These are phyloP conservation scores for Rhodotorula taiwanensis DNA, from an alignment of 768 basidiomycete species.

Conservation along the genomic window DNA sequence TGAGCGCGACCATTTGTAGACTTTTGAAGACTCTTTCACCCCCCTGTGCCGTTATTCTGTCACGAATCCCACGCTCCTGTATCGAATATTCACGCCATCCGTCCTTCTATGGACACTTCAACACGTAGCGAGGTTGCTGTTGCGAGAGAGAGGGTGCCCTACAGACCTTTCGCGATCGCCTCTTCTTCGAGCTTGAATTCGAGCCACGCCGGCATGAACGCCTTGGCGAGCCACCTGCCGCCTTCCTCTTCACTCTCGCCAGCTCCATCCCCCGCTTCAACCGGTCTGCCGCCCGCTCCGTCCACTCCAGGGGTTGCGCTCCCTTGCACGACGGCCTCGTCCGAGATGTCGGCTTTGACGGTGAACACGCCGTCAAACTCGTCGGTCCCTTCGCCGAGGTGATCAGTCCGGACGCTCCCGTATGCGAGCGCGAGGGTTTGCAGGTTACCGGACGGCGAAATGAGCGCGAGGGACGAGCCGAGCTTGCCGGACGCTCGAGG, in stretches of 20 bases:
- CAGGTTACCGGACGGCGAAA: background rate
- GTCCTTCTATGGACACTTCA: too few relatives aligned
- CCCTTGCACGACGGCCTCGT: background rate
- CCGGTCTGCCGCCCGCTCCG: background rate
- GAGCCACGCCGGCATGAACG: constrained; percentile 27
- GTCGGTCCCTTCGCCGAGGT: constrained; percentile 4
- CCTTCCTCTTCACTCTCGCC: constrained; percentile 27
- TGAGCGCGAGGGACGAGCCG: constrained; percentile 17
- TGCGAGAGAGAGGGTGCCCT: too few relatives aligned
- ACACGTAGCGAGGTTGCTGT: too few relatives aligned
- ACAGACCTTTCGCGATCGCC: constrained; percentile 10
- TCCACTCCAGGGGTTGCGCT: background rate
- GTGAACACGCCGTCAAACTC: constrained; percentile 10
- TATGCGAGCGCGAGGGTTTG: constrained; percentile 26
- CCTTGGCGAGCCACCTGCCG: constrained; percentile 31
- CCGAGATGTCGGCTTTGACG: constrained; percentile 1
- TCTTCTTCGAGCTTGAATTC: constrained; percentile 28
- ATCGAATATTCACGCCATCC: too few relatives aligned
- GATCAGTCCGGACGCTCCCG: constrained; percentile 22
- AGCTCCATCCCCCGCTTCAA: constrained; percentile 6
- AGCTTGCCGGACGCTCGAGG: constrained; percentile 21
- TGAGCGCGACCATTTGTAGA: too few relatives aligned
- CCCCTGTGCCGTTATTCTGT: too few relatives aligned
- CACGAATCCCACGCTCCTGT: too few relatives aligned
- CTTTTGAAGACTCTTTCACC: too few relatives aligned